Conservation (phyloP, 306 rosid genomes). For the Carpinus viminea region DNA sequence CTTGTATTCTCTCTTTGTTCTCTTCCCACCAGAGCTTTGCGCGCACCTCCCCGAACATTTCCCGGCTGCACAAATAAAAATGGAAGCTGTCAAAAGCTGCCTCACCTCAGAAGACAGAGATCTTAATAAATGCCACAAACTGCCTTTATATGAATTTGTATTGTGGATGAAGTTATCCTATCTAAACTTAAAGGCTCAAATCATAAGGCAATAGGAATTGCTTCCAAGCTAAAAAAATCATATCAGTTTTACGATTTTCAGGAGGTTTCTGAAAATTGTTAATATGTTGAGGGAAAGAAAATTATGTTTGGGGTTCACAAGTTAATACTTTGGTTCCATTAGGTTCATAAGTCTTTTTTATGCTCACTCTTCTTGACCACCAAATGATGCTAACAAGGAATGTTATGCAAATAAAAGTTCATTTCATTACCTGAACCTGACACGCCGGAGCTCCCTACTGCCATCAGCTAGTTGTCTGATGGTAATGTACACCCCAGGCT, state of each 20-base stretch:
- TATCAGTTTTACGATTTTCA: not conserved
- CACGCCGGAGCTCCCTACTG: conserved; percentile 80
- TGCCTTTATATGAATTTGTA: not conserved
- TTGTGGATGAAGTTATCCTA: no score
- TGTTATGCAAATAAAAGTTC: not conserved
- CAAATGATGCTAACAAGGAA: not conserved
- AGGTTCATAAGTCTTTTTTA: not conserved
- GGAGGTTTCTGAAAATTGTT: not conserved
- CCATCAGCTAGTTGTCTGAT: conserved; percentile 80
- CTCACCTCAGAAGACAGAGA: not conserved
- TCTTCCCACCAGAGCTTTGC: conserved; percentile 94
- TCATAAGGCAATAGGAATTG: no score
- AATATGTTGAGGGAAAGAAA: not conserved
- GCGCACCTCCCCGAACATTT: conserved; percentile 67
- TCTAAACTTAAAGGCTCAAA: no score
- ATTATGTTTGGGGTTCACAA: not conserved
- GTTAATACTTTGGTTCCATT: not conserved
- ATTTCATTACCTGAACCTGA: conserved; percentile 75
- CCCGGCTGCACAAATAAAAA: conserved; percentile 58
- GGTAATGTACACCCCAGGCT: conserved; percentile 84
- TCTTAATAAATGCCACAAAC: conserved; percentile 3
- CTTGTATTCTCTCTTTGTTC: conserved; percentile 81
- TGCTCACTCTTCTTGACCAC: not conserved
- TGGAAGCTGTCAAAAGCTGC: conserved; percentile 11
- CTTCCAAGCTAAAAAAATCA: not conserved